Evolutionary conservation across 306 rosid species (phyloP), one percentile per base, ranked within the genome.

Genomic region (Urtica urens): DNA sequence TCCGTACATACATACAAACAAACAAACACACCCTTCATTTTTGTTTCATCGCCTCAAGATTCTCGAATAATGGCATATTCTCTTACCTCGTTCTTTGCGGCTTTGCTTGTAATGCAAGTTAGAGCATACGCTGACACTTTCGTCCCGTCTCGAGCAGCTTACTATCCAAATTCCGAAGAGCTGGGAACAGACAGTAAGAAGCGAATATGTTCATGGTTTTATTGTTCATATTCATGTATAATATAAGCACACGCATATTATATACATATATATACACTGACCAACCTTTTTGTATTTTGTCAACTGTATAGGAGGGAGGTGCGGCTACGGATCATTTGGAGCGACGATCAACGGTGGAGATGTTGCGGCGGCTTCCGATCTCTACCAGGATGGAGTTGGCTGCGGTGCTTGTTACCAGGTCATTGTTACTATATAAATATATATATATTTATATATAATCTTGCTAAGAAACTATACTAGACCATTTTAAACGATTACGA

Each of bases 331-430:
- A 42, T 58, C 95, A 19, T 84, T 88, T 46, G 97, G 95, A 63
- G 95, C 97, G 38, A 84, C 82, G 2, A 19, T 84, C 24, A 84
- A 88, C 55, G 93, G 79, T 0, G 97, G 97, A 28, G 83, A 81
- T 41, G 95, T 88, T 24, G 77, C 95, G 18, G 88, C 95, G 42
- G 93, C 90, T 20, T 81, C 95, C 30, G 72, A 46, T 23, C 95
- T 88, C 46, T 88, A 78, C 50, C 45, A 83, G 26, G 63, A 70
- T 42, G 95, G 97, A 18, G 75, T 88, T 30, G 97, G 97, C 64
- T 88, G 97, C 33, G 93, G 95, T 2, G 83, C 97, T 64, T 88
- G 97, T 74, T 88, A 88, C 59, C 90, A 81, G 90, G 97, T 83
- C 29, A 70, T n/a, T n/a, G n/a, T n/a, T n/a, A n/a, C n/a, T n/a